Evolutionary conservation across 495 filamentous ascomycete genomes (phyloP).

Genomic region (Aspergillus cristatus): DNA sequence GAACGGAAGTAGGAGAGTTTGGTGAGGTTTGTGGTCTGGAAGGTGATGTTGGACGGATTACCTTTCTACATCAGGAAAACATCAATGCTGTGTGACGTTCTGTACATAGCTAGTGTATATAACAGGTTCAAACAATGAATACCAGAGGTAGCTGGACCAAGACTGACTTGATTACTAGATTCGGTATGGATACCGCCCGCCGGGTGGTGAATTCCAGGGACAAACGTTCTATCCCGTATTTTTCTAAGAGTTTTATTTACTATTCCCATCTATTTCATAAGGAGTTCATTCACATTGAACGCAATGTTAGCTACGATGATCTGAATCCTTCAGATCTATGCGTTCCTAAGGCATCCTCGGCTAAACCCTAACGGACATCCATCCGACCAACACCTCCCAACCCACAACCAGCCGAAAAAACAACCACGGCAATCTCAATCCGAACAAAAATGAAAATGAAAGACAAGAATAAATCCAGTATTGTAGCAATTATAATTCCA

Average conservation of each 20-base stretch:
- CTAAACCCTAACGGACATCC: no score
- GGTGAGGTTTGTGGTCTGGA: constrained; percentile 22
- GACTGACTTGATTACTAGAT: background rate
- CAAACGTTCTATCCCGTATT: background rate
- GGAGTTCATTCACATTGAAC: no score
- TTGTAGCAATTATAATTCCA: background rate
- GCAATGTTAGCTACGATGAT: no score
- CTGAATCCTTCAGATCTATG: no score
- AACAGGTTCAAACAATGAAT: no score
- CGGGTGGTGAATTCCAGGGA: background rate
- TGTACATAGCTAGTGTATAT: no score
- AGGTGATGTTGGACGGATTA: constrained; percentile 17
- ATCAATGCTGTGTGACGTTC: no score
- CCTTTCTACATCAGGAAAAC: constrained; percentile 17
- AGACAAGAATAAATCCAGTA: background rate
- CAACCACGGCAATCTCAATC: background rate
- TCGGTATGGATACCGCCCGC: background rate
- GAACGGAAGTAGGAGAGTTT: constrained; percentile 22
- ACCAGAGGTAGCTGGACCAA: no score
- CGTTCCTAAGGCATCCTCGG: no score
- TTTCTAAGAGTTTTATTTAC: background rate
- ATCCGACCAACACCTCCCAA: no score
- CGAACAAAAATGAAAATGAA: background rate
- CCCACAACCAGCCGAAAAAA: constrained; percentile 14
- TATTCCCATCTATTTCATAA: no score